Conservation (phyloP, 768 basidiomycete species). For the Mycena maculata region DNA sequence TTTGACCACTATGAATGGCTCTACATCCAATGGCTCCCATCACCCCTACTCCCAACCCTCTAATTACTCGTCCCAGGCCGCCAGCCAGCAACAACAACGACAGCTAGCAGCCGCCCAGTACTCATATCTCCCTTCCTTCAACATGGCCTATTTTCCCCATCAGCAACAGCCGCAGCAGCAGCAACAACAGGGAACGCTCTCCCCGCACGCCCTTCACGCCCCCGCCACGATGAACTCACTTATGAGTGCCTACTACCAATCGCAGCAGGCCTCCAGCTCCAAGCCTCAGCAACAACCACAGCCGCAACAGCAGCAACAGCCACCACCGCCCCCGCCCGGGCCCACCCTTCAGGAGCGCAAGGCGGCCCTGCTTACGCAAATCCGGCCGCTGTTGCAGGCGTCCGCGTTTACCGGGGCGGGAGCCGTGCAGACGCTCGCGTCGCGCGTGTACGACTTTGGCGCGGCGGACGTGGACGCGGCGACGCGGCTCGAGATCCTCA, state of each 20-base stretch:
- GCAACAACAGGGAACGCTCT: constrained; percentile 70
- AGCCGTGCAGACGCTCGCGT: constrained; percentile 72
- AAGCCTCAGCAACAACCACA: constrained; percentile 42
- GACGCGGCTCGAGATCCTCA: constrained; percentile 80
- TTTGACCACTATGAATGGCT: constrained; percentile 67
- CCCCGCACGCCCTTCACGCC: constrained; percentile 76
- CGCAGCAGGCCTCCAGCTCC: constrained; percentile 35
- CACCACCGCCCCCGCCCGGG: constrained; percentile 39
- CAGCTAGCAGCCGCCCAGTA: constrained; percentile 43
- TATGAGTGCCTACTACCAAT: constrained; percentile 49
- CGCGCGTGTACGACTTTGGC: constrained; percentile 69
- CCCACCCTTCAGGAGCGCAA: constrained; percentile 63
- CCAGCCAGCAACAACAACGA: constrained; percentile 50
- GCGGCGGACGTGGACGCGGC: constrained; percentile 70
- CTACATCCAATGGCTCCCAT: constrained; percentile 53
- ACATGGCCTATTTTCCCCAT: constrained; percentile 34
- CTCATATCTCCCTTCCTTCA: constrained; percentile 17
- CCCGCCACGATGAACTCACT: constrained; percentile 59
- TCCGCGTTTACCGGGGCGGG: constrained; percentile 75
- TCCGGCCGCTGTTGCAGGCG: constrained; percentile 69
- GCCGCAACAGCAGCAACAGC: constrained; percentile 22
- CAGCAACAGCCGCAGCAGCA: constrained; percentile 51
- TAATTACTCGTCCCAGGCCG: constrained; percentile 50
- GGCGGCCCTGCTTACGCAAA: constrained; percentile 60
- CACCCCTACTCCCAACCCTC: constrained; percentile 58